These are phyloP conservation scores for Oidiodendron maius DNA, from an alignment of 495 filamentous ascomycete genomes.

Conservation along the genomic window DNA sequence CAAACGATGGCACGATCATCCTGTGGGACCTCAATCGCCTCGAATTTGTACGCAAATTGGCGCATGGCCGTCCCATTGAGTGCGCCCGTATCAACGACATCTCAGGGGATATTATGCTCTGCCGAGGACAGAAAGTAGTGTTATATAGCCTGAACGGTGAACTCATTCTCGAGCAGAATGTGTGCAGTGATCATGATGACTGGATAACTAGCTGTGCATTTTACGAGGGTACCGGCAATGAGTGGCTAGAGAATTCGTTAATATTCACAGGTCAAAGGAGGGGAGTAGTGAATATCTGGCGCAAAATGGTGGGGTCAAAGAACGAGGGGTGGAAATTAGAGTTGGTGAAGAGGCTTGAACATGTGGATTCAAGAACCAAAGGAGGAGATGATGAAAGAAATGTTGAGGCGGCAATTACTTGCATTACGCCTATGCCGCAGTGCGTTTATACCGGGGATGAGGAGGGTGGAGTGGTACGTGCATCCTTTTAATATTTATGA, in stretches of 20 bases:
- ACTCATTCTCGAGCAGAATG: constrained; percentile 69
- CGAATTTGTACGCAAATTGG: constrained; percentile 74
- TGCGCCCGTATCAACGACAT: constrained; percentile 86
- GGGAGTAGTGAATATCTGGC: constrained; percentile 77
- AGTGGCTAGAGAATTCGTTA: constrained; percentile 84
- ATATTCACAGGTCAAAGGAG: constrained; percentile 82
- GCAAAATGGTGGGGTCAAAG: constrained; percentile 35
- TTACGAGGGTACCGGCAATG: constrained; percentile 86
- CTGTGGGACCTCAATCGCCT: constrained; percentile 92
- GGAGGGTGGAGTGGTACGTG: constrained; percentile 66
- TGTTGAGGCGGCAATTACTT: constrained; percentile 76
- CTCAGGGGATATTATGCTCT: constrained; percentile 80
- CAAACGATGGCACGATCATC: constrained; percentile 72
- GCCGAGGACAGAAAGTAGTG: constrained; percentile 62
- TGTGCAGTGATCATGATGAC: constrained; percentile 68
- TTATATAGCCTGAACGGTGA: constrained; percentile 90
- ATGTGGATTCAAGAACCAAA: constrained; percentile 49
- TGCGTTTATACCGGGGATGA: constrained; percentile 93
- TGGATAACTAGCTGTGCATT: constrained; percentile 76
- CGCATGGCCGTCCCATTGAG: constrained; percentile 42
- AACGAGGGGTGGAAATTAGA: constrained; percentile 43
- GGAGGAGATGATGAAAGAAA: constrained; percentile 51
- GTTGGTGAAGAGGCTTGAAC: constrained; percentile 71
- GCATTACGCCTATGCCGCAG: constrained; percentile 75
- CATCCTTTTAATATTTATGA: not conserved